These are phyloP conservation scores for Pseudopithomyces maydicus DNA, from an alignment of 2,329 filamentous ascomycete species.

Conservation along the genomic window DNA sequence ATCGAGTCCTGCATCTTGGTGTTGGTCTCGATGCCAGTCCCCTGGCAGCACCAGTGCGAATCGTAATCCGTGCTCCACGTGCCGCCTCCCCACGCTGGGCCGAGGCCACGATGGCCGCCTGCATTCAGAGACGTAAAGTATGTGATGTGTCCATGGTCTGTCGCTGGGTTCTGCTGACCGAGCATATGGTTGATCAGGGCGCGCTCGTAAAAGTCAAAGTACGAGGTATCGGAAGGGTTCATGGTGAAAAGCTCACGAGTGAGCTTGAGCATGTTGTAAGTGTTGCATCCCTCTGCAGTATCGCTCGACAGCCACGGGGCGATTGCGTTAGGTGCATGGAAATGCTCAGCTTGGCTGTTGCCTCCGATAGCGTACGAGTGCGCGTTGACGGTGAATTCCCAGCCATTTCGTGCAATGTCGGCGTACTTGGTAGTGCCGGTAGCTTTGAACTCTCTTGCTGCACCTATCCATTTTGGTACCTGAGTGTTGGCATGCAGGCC, in stretches of 20 bases:
- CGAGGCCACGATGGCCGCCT: conserved; percentile 55
- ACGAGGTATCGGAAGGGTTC: conserved; percentile 48
- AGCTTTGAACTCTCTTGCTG: conserved; percentile 55
- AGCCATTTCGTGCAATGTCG: conserved; percentile 58
- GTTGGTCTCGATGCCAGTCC: conserved; percentile 58
- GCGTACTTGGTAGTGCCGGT: conserved; percentile 53
- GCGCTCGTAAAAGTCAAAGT: conserved; percentile 61
- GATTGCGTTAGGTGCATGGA: conserved; percentile 54
- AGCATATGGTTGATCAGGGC: conserved; percentile 58
- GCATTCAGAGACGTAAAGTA: conserved; percentile 60
- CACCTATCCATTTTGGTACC: conserved; percentile 61
- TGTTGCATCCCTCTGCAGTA: conserved; percentile 60
- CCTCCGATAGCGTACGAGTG: conserved; percentile 61
- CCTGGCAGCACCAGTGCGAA: conserved; percentile 61
- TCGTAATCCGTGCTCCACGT: conserved; percentile 61
- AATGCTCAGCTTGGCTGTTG: conserved; percentile 61
- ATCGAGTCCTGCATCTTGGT: conserved; percentile 61
- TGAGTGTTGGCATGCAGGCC: conserved; percentile 61
- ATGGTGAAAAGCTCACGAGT: conserved; percentile 57
- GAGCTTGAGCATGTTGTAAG: conserved; percentile 63
- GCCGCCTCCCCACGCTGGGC: conserved; percentile 58
- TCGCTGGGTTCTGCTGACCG: conserved; percentile 54
- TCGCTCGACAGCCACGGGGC: conserved; percentile 51
- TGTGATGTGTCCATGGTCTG: conserved; percentile 56
- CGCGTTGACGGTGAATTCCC: conserved; percentile 52